Conservation (phyloP, 495 filamentous ascomycete genomes). For the Aspergillus egyptiacus region DNA sequence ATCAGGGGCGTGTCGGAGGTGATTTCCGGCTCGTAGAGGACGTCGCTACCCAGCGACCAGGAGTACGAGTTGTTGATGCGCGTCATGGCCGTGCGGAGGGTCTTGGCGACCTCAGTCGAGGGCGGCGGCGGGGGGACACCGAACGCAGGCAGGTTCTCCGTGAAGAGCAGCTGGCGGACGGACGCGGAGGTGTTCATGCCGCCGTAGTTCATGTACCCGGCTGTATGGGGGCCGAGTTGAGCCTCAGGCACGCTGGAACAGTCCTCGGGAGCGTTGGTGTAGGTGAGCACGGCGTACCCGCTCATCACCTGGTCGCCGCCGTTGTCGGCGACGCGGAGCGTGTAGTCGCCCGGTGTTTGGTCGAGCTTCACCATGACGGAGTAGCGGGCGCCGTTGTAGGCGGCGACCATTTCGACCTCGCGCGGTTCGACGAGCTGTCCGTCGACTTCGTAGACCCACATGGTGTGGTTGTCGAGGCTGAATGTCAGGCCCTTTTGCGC, state of each 20-base stretch:
- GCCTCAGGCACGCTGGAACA: conserved; percentile 13
- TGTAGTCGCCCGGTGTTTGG: conserved; percentile 27
- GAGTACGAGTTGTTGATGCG: conserved; percentile 31
- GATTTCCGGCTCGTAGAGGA: conserved; percentile 14
- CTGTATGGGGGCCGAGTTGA: conserved; percentile 11
- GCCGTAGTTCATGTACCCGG: conserved; percentile 36
- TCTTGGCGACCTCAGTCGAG: neutral
- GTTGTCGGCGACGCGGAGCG: conserved; percentile 27
- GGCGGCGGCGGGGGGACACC: conserved; percentile 27
- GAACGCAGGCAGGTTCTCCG: conserved; percentile 26
- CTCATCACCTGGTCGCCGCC: conserved; percentile 31
- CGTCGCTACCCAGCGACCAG: conserved; percentile 26
- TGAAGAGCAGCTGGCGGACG: conserved; percentile 25
- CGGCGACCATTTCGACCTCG: conserved; percentile 23
- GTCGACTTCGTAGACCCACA: conserved; percentile 40
- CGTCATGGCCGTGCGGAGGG: conserved; percentile 23
- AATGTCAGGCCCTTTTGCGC: conserved; percentile 31
- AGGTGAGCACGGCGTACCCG: conserved; percentile 29
- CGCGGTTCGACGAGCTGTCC: conserved; percentile 34
- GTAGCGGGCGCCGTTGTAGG: conserved; percentile 35
- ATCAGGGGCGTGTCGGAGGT: conserved; percentile 30
- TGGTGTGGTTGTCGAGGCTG: conserved; percentile 39
- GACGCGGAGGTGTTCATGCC: conserved; percentile 28
- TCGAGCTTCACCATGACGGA: conserved; percentile 34
- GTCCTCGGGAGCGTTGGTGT: conserved; percentile 10